Percentiles rank a stretch among this genome's conserved stretches.
phyloP scores from a whole-genome alignment of 2,329 filamentous ascomycete species.

The Colletotrichum costaricense region DNA sequence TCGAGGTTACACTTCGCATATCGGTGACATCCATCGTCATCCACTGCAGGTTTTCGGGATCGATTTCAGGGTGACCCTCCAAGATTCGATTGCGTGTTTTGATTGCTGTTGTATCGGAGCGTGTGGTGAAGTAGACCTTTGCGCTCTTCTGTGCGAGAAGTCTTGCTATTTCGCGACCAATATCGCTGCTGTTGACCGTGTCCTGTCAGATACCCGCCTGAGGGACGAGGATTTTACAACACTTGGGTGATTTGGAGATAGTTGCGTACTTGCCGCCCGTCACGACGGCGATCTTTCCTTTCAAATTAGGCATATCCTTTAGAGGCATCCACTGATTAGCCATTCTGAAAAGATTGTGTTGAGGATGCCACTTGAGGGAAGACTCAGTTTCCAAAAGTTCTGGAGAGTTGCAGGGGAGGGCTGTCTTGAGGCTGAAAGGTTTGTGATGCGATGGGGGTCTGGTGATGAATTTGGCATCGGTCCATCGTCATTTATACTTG shows the following conservation, averaged over 20 bases:
- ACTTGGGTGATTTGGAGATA: no score
- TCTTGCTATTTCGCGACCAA: constrained; percentile 40
- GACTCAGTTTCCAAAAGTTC: no score
- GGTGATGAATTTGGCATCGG: no score
- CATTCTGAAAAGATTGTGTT: no score
- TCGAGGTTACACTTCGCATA: constrained; percentile 34
- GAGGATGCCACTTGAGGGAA: no score
- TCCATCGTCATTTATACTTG: no score
- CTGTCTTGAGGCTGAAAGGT: no score
- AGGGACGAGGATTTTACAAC: background rate
- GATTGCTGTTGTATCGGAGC: constrained; percentile 37
- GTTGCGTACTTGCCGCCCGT: constrained; percentile 41
- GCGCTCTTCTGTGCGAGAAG: constrained; percentile 39
- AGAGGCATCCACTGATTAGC: no score
- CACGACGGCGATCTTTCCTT: constrained; percentile 40
- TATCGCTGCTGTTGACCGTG: constrained; percentile 35
- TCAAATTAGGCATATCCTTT: constrained; percentile 13
- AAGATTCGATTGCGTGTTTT: constrained; percentile 11
- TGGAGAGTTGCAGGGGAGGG: accelerated
- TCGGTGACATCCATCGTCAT: constrained; percentile 39
- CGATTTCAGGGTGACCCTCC: background rate
- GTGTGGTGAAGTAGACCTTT: constrained; percentile 40
- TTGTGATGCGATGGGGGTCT: accelerated
- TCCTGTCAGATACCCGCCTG: background rate
- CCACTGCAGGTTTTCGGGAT: constrained; percentile 34